Evolutionary conservation across 768 basidiomycete genomes (phyloP).

Genomic region (Russula compacta): DNA sequence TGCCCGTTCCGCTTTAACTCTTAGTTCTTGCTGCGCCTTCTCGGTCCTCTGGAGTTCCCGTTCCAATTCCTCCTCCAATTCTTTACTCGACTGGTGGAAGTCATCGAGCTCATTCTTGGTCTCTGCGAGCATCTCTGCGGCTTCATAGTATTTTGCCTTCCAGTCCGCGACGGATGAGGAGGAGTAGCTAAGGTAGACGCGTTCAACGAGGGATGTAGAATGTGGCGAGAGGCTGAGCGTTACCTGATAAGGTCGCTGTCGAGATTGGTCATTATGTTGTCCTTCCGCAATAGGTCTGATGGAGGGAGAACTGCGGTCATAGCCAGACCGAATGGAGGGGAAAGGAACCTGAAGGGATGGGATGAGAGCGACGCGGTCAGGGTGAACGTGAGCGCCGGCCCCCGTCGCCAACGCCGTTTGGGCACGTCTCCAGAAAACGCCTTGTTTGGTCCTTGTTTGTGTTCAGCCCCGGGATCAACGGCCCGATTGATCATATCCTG

Average conservation of each 20-base stretch:
- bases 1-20: slow-evolving; percentile 57
- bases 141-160: slow-evolving; percentile 74
- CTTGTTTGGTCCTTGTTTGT: slow-evolving; percentile 13
- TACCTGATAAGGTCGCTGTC: slow-evolving; percentile 63
- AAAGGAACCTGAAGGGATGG: background rate
- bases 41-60: slow-evolving; percentile 83
- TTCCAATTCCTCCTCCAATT: slow-evolving; percentile 90
- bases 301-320: slow-evolving; percentile 63
- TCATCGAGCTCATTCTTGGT: slow-evolving; percentile 81
- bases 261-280: slow-evolving; percentile 46
- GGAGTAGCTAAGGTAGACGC: slow-evolving; percentile 38
- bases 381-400: slow-evolving; percentile 17
- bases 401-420: slow-evolving; percentile 14
- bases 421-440: slow-evolving; percentile 20
- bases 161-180: slow-evolving; percentile 46
- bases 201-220: slow-evolving; percentile 1
- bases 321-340: slow-evolving; percentile 16
- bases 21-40: slow-evolving; percentile 73
- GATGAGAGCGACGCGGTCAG: slow-evolving; percentile 16
- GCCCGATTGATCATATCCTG: background rate
- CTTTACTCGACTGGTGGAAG: slow-evolving; percentile 80
- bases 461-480: background rate
- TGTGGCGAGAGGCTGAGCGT: slow-evolving; percentile 16
- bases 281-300: slow-evolving; percentile 49
- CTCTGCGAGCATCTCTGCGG: slow-evolving; percentile 75